Evolutionary conservation across 768 basidiomycete species (phyloP).

Genomic region (Austroboletus eburneus): DNA sequence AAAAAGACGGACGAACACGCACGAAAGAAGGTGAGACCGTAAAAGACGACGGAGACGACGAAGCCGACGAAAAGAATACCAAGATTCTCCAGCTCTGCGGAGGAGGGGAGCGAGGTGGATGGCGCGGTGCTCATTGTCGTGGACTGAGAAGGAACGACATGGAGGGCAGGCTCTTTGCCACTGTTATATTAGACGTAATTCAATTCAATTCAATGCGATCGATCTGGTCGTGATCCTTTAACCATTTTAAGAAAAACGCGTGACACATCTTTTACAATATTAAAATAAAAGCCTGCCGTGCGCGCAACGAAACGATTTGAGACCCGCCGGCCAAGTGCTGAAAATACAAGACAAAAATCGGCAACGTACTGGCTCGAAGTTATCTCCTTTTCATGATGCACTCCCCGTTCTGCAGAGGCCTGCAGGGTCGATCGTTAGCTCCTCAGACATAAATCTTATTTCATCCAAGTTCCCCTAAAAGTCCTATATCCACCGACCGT

Average conservation of each 20-base stretch:
- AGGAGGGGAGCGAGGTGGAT: constrained; percentile 7
- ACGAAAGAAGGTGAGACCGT: constrained; percentile 35
- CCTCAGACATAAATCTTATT: too few relatives aligned
- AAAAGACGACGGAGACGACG: constrained; percentile 22
- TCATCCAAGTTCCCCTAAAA: too few relatives aligned
- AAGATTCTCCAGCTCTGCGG: constrained; percentile 24
- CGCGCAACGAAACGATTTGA: too few relatives aligned
- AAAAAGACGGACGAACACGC: not conserved
- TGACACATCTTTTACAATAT: too few relatives aligned
- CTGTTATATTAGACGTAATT: constrained; percentile 9
- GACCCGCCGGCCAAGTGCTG: too few relatives aligned
- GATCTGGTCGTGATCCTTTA: not conserved
- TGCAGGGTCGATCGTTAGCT: too few relatives aligned
- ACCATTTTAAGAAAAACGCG: not conserved
- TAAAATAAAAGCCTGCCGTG: too few relatives aligned
- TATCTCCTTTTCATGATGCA: too few relatives aligned
- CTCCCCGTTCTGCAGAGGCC: too few relatives aligned
- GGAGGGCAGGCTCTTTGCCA: not conserved
- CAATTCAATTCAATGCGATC: constrained; percentile 6
- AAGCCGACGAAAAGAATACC: constrained; percentile 27
- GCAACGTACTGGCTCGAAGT: too few relatives aligned
- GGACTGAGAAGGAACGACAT: constrained; percentile 2
- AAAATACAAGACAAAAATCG: too few relatives aligned
- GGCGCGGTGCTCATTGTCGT: constrained; percentile 14
- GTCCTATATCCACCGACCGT: too few relatives aligned